Evolutionary conservation across 1,284 basidiomycete genomes (phyloP).

Genomic region (Lignosus rhinocerotis): DNA sequence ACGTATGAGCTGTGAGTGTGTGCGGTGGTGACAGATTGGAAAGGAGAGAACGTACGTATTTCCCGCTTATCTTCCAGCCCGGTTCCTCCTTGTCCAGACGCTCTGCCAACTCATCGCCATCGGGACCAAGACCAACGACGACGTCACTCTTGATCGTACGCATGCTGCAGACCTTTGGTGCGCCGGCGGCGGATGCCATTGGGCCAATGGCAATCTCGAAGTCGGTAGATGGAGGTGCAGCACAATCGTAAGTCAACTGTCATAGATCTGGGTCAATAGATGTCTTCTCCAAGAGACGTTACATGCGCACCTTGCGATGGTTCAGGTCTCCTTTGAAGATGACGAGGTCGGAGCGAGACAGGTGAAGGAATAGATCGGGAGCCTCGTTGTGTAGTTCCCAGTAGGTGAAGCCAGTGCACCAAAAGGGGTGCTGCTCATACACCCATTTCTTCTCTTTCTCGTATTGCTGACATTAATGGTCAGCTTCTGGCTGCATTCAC

Average conservation of each 20-base stretch:
- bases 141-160: constrained; percentile 90
- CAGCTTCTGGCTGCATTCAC: background rate
- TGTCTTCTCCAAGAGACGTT: background rate
- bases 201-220: constrained; percentile 94
- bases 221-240: constrained; percentile 87
- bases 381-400: constrained; percentile 91
- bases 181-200: constrained; percentile 86
- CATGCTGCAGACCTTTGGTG: constrained; percentile 84
- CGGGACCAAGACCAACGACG: constrained; percentile 65
- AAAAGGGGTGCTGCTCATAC: constrained; percentile 96
- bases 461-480: constrained; percentile 63
- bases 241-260: constrained; percentile 86
- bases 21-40: background rate
- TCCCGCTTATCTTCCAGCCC: constrained; percentile 97
- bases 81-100: constrained; percentile 85
- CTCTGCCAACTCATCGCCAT: constrained; percentile 77
- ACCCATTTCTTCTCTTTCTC: constrained; percentile 93
- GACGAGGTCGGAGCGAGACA: constrained; percentile 89
- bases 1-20: background rate
- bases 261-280: background rate
- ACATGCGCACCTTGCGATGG: constrained; percentile 34
- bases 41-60: constrained; percentile 68
- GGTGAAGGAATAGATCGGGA: constrained; percentile 92
- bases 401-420: constrained; percentile 94
- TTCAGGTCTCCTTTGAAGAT: constrained; percentile 98